Evolutionary conservation across 2,329 filamentous ascomycete genomes (phyloP), one percentile per base, ranked within the genome.

Genomic region (Fusarium virguliforme): DNA sequence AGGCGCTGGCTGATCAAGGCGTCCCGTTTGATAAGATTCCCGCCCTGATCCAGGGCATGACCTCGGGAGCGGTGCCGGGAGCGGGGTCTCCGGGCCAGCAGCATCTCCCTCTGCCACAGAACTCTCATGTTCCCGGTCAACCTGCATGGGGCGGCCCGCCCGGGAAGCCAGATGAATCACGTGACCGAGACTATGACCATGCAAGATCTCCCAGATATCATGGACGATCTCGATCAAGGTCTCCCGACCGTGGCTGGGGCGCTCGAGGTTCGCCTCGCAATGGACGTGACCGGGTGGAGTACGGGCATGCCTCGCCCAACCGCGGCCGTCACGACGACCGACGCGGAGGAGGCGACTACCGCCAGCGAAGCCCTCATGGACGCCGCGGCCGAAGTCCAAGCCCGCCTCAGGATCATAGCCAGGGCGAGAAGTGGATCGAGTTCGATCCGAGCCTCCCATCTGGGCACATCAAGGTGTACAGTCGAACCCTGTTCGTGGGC

Each of bases 401-500:
- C 68, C 88, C 89, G 65, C 78, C 83, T 54, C 79, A 75, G 50
- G 79, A 79, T 43, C 74, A 79, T 43, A 78, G 79, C 28, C 72
- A 77, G 13, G 62, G 76, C 30, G 76, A 81, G 51, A 97, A 97
- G 82, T 94, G 90, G 86, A 85, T 98, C 65, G 92, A 95, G 54
- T 92, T 89, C 82, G 96, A 99, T 80, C 84, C 87, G 59, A 89
- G 83, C 8, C 85, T 99, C 66, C 91, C 92, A 4, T 85, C 88
- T 68, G 92, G 93, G 66, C 88, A 89, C 75, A 98, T 99, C 82
- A 96, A 95, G 86, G 96, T 99, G 30, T 86, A 97, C 65, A 98
- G 95, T 82, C 91, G 96, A 76, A 99, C 96, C 13, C 88, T 99
- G 12, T 99, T 99, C 79, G 95, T 99, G 76, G 96, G 96, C 71